phyloP scores from a whole-genome alignment of 2,329 filamentous ascomycete species.

The Fusarium sp. region DNA sequence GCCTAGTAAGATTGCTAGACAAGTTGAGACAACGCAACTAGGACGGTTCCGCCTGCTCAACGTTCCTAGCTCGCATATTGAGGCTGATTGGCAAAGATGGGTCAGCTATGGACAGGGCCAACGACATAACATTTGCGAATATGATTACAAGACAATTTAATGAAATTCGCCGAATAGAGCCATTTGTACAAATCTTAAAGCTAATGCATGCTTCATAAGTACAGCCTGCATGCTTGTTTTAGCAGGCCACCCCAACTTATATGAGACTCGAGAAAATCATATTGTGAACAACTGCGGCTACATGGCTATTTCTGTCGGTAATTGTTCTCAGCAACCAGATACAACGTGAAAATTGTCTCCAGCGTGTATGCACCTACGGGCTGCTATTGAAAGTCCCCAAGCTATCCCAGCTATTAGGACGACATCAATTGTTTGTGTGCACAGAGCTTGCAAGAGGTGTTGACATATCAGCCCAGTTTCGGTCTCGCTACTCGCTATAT shows the following conservation, averaged over 20 bases:
- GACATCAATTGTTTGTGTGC: background rate
- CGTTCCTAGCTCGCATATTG: background rate
- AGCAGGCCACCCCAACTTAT: background rate
- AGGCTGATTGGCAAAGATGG: slow-evolving; percentile 1
- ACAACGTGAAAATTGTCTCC: background rate
- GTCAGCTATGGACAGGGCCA: background rate
- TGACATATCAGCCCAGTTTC: slow-evolving; percentile 11
- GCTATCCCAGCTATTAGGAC: background rate
- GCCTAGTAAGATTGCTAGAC: background rate
- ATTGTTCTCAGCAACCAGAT: background rate
- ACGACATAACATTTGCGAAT: background rate
- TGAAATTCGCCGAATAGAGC: background rate
- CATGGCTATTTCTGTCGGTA: background rate
- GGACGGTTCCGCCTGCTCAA: background rate
- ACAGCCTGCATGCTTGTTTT: background rate
- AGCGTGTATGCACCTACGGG: background rate
- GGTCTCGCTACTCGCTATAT: slow-evolving; percentile 16
- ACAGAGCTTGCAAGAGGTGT: slow-evolving; percentile 9
- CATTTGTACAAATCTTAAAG: background rate
- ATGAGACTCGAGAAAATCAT: background rate
- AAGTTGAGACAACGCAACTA: slow-evolving; percentile 5
- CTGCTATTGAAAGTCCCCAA: slow-evolving; percentile 1
- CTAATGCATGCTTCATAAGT: background rate
- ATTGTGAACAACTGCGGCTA: background rate
- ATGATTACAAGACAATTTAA: background rate